Percentiles rank a stretch among this genome's conserved stretches.
phyloP scores from a whole-genome alignment of 805 yeast species.

The Candida piceae region DNA sequence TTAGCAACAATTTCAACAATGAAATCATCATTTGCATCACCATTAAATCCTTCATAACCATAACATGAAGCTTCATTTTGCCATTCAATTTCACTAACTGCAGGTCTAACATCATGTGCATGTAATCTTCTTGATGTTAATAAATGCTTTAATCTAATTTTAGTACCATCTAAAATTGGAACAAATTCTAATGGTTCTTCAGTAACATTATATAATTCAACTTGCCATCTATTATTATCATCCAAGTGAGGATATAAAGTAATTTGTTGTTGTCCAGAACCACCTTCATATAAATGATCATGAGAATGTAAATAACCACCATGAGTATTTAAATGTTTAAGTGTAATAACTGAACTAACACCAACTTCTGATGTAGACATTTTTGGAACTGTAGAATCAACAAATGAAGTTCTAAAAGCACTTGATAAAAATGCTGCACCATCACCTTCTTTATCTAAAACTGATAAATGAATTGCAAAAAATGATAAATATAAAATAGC shows the following conservation, averaged over 20 bases:
- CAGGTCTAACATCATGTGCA: slow-evolving; percentile 78
- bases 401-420: slow-evolving; percentile 62
- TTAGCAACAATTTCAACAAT: slow-evolving; percentile 64
- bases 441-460: slow-evolving; percentile 58
- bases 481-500: slow-evolving; percentile 46
- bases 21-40: slow-evolving; percentile 84
- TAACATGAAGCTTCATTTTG: slow-evolving; percentile 77
- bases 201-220: slow-evolving; percentile 62
- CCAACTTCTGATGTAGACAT: slow-evolving; percentile 65
- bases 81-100: slow-evolving; percentile 75
- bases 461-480: slow-evolving; percentile 59
- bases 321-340: slow-evolving; percentile 64
- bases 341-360: slow-evolving; percentile 58
- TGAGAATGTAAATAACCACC: slow-evolving; percentile 89
- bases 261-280: slow-evolving; percentile 80
- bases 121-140: slow-evolving; percentile 64
- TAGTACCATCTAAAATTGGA: slow-evolving; percentile 62
- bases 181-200: slow-evolving; percentile 53
- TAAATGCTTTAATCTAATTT: slow-evolving; percentile 61
- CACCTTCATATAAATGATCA: slow-evolving; percentile 62
- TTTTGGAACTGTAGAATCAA: slow-evolving; percentile 55
- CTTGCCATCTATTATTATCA: slow-evolving; percentile 63
- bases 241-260: slow-evolving; percentile 79
- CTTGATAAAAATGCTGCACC: slow-evolving; percentile 70
- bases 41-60: slow-evolving; percentile 70